phyloP scores from a whole-genome alignment of 176 grass and related monocot genomes.

The Saccharum officinarum region DNA sequence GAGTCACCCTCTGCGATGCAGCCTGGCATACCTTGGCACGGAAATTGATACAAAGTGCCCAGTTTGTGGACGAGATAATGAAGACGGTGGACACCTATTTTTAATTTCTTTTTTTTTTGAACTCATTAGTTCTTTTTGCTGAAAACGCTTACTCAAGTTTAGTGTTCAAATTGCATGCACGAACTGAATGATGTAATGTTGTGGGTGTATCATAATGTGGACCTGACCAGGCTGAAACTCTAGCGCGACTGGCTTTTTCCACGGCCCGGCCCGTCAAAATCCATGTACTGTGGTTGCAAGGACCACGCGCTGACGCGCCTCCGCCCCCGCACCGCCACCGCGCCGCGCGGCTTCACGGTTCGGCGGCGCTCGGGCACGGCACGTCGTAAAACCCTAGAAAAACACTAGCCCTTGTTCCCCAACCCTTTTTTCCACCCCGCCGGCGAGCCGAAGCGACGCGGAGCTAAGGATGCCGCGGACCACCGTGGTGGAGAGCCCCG shows the following conservation, averaged over 20 bases:
- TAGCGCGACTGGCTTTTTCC: background rate
- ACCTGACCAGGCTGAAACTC: background rate
- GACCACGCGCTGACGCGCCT: too few relatives aligned
- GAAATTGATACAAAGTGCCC: too few relatives aligned
- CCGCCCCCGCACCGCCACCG: background rate
- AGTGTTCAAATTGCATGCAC: too few relatives aligned
- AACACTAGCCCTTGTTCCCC: background rate
- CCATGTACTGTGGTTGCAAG: background rate
- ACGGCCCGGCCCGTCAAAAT: background rate
- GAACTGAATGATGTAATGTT: background rate
- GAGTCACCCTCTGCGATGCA: too few relatives aligned
- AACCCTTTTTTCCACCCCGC: background rate
- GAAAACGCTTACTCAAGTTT: too few relatives aligned
- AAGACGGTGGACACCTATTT: too few relatives aligned
- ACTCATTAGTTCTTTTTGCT: too few relatives aligned
- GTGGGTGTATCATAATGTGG: background rate
- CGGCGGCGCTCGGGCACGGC: background rate
- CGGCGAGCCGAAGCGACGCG: background rate
- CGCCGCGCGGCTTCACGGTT: background rate
- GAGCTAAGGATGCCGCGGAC: conserved; percentile 68
- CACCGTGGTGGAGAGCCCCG: conserved; percentile 63
- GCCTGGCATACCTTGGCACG: too few relatives aligned
- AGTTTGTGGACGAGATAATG: too few relatives aligned
- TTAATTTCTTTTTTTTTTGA: too few relatives aligned
- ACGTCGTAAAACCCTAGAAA: conserved; percentile 43